phyloP scores from a whole-genome alignment of 2,329 filamentous ascomycete genomes.

The Penicillium sp. region DNA sequence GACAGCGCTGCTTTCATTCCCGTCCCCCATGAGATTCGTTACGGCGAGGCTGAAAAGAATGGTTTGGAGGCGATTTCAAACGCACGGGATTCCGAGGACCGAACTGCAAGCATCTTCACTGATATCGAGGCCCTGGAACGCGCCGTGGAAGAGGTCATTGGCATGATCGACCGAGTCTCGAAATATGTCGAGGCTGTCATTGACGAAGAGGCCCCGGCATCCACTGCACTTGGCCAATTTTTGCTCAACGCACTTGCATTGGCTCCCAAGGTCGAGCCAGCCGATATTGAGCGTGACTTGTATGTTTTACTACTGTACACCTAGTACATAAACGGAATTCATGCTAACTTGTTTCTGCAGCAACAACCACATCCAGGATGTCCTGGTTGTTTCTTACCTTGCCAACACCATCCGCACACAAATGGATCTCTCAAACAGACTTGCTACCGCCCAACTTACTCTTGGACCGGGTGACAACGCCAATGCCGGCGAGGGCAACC shows the following conservation, averaged over 20 bases:
- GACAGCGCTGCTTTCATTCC: slow-evolving; percentile 98
- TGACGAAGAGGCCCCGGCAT: slow-evolving; percentile 80
- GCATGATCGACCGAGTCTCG: slow-evolving; percentile 84
- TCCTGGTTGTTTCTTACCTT: slow-evolving; percentile 95
- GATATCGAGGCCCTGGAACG: slow-evolving; percentile 88
- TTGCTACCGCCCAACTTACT: slow-evolving; percentile 73
- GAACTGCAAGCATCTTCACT: slow-evolving; percentile 69
- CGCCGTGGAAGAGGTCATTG: slow-evolving; percentile 80
- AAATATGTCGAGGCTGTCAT: slow-evolving; percentile 91
- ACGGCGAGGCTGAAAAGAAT: slow-evolving; percentile 72
- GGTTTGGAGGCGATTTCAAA: slow-evolving; percentile 78
- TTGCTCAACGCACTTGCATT: slow-evolving; percentile 89
- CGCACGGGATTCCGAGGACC: slow-evolving; percentile 73
- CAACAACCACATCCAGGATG: slow-evolving; percentile 99
- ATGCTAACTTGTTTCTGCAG: slow-evolving; percentile 30
- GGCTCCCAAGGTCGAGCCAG: slow-evolving; percentile 87
- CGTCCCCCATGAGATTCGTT: slow-evolving; percentile 90
- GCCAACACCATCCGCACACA: slow-evolving; percentile 98
- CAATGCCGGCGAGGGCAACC: slow-evolving; percentile 29
- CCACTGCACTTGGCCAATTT: slow-evolving; percentile 88
- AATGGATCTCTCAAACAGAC: slow-evolving; percentile 93
- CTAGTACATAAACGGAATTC: background rate
- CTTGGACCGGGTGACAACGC: slow-evolving; percentile 47
- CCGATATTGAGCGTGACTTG: slow-evolving; percentile 94
- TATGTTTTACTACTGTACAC: slow-evolving; percentile 37